Evolutionary conservation across 2,329 filamentous ascomycete genomes (phyloP).

Genomic region (Monilinia aucupariae): DNA sequence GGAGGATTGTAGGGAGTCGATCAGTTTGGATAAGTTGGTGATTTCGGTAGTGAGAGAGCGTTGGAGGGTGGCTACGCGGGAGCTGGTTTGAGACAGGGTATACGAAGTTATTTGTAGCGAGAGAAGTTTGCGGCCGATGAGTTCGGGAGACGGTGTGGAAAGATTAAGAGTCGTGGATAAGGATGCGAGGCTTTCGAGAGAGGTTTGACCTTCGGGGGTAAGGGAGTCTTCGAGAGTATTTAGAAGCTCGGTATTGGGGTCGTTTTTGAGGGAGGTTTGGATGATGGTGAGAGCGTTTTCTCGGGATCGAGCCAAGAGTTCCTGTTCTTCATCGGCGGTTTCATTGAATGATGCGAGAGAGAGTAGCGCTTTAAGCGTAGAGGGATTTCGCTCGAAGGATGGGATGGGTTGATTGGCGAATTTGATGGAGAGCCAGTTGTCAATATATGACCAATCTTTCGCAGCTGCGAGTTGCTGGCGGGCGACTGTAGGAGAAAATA

Average conservation of each 20-base stretch:
- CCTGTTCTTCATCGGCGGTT: conserved; percentile 64
- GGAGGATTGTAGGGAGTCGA: conserved; percentile 41
- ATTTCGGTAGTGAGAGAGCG: conserved; percentile 50
- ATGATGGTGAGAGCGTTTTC: conserved; percentile 53
- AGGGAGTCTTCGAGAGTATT: conserved; percentile 50
- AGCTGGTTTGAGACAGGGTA: conserved; percentile 50
- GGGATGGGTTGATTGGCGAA: conserved; percentile 61
- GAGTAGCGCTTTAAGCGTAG: conserved; percentile 71
- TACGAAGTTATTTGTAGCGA: conserved; percentile 49
- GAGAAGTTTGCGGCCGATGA: conserved; percentile 49
- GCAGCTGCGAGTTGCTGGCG: conserved; percentile 75
- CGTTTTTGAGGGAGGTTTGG: conserved; percentile 36
- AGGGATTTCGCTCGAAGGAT: conserved; percentile 77
- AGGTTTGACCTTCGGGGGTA: conserved; percentile 47
- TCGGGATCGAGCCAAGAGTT: conserved; percentile 54
- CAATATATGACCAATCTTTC: conserved; percentile 87
- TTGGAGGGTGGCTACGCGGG: conserved; percentile 52
- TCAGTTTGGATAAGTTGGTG: conserved; percentile 37
- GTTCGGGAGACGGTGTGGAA: conserved; percentile 41
- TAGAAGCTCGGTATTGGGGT: conserved; percentile 42
- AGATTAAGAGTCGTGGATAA: conserved; percentile 43
- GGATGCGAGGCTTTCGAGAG: conserved; percentile 54
- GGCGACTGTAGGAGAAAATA: conserved; percentile 63
- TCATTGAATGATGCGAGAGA: conserved; percentile 73
- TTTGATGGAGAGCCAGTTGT: conserved; percentile 72